Evolutionary conservation across 2,329 filamentous ascomycete species (phyloP), one percentile per base, ranked within the genome.

Genomic region (Sclerotiophoma versabilis): DNA sequence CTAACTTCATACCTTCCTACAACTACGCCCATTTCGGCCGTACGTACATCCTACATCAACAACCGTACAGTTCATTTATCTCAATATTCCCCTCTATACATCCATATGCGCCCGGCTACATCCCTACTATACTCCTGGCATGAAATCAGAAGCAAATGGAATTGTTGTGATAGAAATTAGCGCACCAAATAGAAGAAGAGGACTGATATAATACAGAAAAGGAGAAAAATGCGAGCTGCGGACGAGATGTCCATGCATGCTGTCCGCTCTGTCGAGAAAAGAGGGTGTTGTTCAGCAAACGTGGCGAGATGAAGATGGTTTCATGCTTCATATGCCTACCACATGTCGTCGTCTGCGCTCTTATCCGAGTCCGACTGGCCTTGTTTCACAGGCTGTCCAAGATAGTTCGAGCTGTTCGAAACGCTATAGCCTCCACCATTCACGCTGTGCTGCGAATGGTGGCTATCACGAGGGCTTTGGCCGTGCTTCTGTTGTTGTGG

Each of bases 281-380:
- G 36, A 43, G 15, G 12, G 8, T 47, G 29, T 12, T 52, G 49
- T 29, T 36, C 42, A 30, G 33, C 34, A 36, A 29, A 27, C n/a
- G 33, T 33, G 17, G 23, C 30, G 5, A n/a, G 15, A 22, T 34
- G 37, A 12, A 32, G 30, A 30, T 5, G n/a, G 19, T 9, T 15
- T 14, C 8, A 10, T 38, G 25, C 32, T 12, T 19, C n/a, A 29
- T 11, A 8, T 17, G 12, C 29, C 54, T 64, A 76, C 74, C 74
- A 76, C 74, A 76, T 76, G 12, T 76, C 73, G 42, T 75, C 71
- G 27, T 74, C 65, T 22, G 52, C 69, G 47, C 69, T 65, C 25
- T 63, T 69, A 20, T 71, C 70, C 5, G 64, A 64, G 47, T 73
- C 70, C 9, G 69, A 64, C 33, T 71, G 69, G 10, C 61, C 48